These are phyloP conservation scores for Penicillium egyptiacum DNA, from an alignment of 495 filamentous ascomycete species.

Conservation along the genomic window DNA sequence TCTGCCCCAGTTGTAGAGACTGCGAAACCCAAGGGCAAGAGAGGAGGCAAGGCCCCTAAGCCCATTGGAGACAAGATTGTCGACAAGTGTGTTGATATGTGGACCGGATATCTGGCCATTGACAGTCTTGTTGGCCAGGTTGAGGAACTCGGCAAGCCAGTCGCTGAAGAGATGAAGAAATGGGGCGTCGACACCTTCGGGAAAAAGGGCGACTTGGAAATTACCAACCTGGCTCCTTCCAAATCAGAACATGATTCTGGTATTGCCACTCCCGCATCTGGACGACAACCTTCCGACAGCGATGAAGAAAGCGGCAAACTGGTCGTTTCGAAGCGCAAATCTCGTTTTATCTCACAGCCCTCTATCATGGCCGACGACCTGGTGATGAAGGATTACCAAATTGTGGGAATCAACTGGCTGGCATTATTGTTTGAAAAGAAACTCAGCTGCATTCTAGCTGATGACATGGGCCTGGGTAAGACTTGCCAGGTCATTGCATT, in stretches of 20 bases:
- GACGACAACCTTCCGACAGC: constrained; percentile 36
- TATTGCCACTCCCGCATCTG: constrained; percentile 65
- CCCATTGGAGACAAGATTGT: constrained; percentile 71
- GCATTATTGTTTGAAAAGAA: constrained; percentile 72
- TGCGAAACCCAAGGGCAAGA: constrained; percentile 46
- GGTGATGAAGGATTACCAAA: constrained; percentile 84
- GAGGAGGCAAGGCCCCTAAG: constrained; percentile 49
- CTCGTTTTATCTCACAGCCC: constrained; percentile 66
- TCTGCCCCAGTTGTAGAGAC: constrained; percentile 45
- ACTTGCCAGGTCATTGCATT: constrained; percentile 96
- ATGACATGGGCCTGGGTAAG: constrained; percentile 98
- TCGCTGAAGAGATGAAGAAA: constrained; percentile 66
- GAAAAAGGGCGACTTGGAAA: constrained; percentile 64
- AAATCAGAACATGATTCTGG: constrained; percentile 62
- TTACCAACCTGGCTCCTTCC: constrained; percentile 57
- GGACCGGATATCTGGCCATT: constrained; percentile 71
- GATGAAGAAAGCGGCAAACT: constrained; percentile 51
- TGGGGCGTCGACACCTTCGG: constrained; percentile 81
- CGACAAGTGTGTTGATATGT: constrained; percentile 69
- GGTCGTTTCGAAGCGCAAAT: constrained; percentile 34
- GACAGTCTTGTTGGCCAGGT: constrained; percentile 75
- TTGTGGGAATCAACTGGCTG: constrained; percentile 95
- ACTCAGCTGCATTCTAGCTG: constrained; percentile 85
- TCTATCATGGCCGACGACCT: constrained; percentile 67
- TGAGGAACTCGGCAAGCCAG: constrained; percentile 64